phyloP scores from a whole-genome alignment of 75 land plant species.

The Sequoiadendron giganteum region DNA sequence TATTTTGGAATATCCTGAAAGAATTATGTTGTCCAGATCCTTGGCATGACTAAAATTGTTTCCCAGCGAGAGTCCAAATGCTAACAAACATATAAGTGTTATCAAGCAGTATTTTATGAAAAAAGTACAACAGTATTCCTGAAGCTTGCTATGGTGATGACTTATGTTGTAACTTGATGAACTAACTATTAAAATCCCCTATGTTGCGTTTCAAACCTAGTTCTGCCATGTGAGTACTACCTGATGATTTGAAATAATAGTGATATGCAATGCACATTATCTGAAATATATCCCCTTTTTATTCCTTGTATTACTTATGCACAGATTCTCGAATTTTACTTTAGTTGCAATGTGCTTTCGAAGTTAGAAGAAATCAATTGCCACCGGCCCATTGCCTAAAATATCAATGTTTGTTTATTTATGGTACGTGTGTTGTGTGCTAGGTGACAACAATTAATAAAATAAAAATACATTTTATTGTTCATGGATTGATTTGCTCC shows the following conservation, averaged over 20 bases:
- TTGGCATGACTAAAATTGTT: too few relatives aligned
- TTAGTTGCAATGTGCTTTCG: not conserved
- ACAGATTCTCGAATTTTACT: not conserved
- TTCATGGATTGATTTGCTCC: not conserved
- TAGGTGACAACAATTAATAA: not conserved
- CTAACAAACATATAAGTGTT: not conserved
- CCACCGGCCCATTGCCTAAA: not conserved
- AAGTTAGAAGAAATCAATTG: not conserved
- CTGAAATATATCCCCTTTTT: not conserved
- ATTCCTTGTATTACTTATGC: not conserved
- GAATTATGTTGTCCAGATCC: too few relatives aligned
- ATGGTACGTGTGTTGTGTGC: not conserved
- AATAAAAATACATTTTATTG: constrained; percentile 1
- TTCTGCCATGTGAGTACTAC: not conserved
- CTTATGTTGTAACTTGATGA: not conserved
- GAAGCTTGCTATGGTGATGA: not conserved
- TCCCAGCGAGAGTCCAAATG: not conserved
- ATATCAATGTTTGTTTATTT: not conserved
- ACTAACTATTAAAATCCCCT: not conserved
- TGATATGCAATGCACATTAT: not conserved
- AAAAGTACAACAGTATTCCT: not conserved
- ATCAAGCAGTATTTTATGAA: too few relatives aligned
- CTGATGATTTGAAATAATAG: not conserved
- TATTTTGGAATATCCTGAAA: too few relatives aligned
- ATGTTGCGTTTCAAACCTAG: not conserved